Percentiles rank a stretch among this genome's conserved stretches.
phyloP scores from a whole-genome alignment of 2,329 filamentous ascomycete species.

The Fusarium sp. region DNA sequence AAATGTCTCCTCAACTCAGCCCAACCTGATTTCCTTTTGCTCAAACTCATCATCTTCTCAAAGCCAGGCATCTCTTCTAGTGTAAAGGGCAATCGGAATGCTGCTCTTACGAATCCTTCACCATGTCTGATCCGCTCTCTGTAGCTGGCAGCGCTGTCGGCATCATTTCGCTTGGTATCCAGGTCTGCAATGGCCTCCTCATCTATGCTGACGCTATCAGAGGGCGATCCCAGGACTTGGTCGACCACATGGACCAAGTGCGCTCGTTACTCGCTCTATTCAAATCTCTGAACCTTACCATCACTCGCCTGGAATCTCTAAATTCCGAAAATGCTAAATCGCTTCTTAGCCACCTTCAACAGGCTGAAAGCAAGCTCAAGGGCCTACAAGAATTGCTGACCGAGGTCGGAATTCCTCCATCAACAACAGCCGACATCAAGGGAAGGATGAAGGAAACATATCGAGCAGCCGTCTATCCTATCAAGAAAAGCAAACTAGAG shows the following conservation, averaged over 20 bases:
- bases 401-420: not conserved
- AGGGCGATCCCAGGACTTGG: not conserved
- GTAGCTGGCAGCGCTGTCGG: slow-evolving; percentile 5
- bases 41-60: not conserved
- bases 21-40: not conserved
- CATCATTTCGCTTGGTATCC: slow-evolving; percentile 18
- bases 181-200: slow-evolving; percentile 11
- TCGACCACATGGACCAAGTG: not conserved
- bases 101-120: accelerated
- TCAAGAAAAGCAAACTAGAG: slow-evolving; percentile 2
- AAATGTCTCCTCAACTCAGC: not conserved
- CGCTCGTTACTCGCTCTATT: slow-evolving; percentile 7
- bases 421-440: not conserved
- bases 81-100: not conserved
- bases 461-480: not conserved
- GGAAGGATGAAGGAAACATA: slow-evolving; percentile 1
- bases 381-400: not conserved
- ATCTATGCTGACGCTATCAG: slow-evolving; percentile 1
- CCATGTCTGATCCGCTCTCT: slow-evolving; percentile 9
- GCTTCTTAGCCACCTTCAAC: not conserved
- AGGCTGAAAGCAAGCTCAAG: not conserved
- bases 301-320: not conserved
- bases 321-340: not conserved
- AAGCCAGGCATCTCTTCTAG: no score
- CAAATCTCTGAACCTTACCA: not conserved